These are phyloP conservation scores for Cystobasidium sp. DNA, from an alignment of 1,284 basidiomycete species.

Conservation along the genomic window DNA sequence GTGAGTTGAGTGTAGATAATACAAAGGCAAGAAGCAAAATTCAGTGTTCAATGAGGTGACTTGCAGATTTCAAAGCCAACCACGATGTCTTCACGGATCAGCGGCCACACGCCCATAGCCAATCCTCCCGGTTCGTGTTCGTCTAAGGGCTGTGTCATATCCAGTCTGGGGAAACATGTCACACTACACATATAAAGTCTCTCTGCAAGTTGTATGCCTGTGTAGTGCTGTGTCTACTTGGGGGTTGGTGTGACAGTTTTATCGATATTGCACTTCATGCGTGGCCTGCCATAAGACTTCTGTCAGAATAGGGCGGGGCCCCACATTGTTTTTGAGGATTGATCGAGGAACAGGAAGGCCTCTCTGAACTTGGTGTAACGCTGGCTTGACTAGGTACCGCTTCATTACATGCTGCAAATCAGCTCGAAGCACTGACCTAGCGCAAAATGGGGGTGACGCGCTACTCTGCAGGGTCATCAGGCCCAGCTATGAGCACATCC, in stretches of 20 bases:
- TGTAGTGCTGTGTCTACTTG: neutral
- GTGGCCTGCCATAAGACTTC: too few species aligned
- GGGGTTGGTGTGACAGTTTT: too few species aligned
- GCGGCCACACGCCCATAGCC: constrained; percentile 12
- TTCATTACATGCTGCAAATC: too few species aligned
- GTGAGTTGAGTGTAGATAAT: neutral
- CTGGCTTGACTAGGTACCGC: too few species aligned
- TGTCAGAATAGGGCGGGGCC: neutral
- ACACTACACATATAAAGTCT: neutral
- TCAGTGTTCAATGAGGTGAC: neutral
- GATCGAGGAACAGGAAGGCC: too few species aligned
- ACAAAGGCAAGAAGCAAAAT: neutral
- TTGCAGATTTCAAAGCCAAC: neutral
- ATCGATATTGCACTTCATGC: too few species aligned
- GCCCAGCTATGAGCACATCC: neutral
- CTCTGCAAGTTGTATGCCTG: neutral
- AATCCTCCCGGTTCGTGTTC: neutral
- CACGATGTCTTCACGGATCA: neutral
- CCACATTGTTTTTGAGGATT: too few species aligned
- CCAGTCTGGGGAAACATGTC: neutral
- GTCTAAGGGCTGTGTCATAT: neutral
- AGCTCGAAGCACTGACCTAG: too few species aligned
- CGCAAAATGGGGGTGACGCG: too few species aligned
- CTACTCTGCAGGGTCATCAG: neutral
- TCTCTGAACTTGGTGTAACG: too few species aligned